Conservation (phyloP, 2,329 filamentous ascomycete species). For the Diplodia mutila region DNA sequence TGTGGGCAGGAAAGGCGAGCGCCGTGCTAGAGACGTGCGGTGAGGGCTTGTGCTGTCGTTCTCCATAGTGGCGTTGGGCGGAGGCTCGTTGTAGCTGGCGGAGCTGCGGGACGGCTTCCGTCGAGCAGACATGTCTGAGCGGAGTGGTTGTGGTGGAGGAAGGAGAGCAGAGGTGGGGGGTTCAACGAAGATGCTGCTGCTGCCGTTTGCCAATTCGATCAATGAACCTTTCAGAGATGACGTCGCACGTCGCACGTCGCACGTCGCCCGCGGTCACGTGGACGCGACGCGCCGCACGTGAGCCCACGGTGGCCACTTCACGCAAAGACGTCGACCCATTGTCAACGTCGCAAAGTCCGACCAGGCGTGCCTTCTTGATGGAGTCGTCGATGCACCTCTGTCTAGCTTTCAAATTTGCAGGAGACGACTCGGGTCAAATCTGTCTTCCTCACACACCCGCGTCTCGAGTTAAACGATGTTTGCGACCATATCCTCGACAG, state of each 20-base stretch:
- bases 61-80: conserved; percentile 4
- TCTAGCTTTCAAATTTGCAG: conserved; percentile 1
- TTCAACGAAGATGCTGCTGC: neutral
- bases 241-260: conserved; percentile 2
- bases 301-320: neutral
- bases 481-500: conserved; percentile 1
- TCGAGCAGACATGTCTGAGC: conserved; percentile 3
- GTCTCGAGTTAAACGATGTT: conserved; percentile 22
- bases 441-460: conserved; percentile 13
- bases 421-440: neutral
- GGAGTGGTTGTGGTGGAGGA: neutral
- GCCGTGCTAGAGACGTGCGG: conserved; percentile 34
- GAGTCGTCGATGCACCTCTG: neutral
- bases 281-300: neutral
- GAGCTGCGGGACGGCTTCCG: conserved; percentile 20
- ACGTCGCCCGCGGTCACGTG: neutral
- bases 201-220: neutral
- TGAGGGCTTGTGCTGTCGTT: conserved; percentile 21
- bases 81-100: conserved; percentile 22
- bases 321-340: neutral
- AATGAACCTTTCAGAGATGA: conserved; percentile 2
- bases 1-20: conserved; percentile 69
- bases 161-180: neutral
- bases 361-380: neutral
- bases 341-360: neutral